These are phyloP conservation scores for Pisolithus orientalis DNA, from an alignment of 768 basidiomycete genomes.

Conservation along the genomic window DNA sequence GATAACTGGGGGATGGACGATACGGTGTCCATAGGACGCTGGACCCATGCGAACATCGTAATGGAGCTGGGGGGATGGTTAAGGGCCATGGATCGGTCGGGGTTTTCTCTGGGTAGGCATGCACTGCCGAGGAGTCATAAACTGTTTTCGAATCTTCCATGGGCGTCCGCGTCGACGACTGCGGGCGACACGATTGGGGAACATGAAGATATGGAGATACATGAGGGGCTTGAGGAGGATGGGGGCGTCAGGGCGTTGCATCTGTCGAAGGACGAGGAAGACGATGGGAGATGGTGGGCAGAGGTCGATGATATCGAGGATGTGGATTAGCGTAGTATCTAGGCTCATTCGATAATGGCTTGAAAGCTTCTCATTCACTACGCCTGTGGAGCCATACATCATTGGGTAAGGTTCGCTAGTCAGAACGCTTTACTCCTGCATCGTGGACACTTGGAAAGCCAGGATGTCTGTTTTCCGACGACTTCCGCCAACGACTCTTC, in stretches of 20 bases:
- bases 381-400: no score
- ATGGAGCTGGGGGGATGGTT: slow-evolving; percentile 56
- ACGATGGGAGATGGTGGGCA: slow-evolving; percentile 43
- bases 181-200: slow-evolving; percentile 21
- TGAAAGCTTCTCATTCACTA: no score
- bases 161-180: slow-evolving; percentile 24
- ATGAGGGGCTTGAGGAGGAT: slow-evolving; percentile 22
- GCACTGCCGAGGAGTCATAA: slow-evolving; percentile 30
- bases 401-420: no score
- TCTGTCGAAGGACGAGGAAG: slow-evolving; percentile 20
- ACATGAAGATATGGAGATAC: slow-evolving; percentile 21
- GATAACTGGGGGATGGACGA: slow-evolving; percentile 3
- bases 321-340: slow-evolving; percentile 8
- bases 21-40: slow-evolving; percentile 31
- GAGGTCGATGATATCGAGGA: slow-evolving; percentile 58
- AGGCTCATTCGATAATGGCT: background rate
- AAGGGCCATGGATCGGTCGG: slow-evolving; percentile 36
- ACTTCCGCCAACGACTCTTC: no score
- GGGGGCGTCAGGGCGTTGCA: slow-evolving; percentile 27
- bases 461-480: no score
- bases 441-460: no score
- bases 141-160: slow-evolving; percentile 49
- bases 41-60: slow-evolving; percentile 46
- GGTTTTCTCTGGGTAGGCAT: slow-evolving; percentile 3
- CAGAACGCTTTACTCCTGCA: no score